Conservation (phyloP, 1,284 basidiomycete species). For the Sporisorium exsertum region DNA sequence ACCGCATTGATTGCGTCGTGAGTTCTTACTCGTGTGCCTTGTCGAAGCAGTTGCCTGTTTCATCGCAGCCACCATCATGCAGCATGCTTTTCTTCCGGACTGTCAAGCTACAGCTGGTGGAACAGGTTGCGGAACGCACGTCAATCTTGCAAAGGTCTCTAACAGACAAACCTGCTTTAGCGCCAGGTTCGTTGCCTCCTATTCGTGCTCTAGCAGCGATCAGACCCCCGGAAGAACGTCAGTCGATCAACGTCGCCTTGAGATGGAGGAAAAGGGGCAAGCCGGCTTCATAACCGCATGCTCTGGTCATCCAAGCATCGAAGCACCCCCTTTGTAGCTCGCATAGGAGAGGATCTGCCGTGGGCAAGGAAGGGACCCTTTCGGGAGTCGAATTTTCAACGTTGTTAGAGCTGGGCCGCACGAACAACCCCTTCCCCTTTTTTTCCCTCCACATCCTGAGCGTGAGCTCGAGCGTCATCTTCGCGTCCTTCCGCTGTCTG, state of each 20-base stretch:
- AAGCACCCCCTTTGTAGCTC: conserved; percentile 5
- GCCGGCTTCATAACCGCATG: background rate
- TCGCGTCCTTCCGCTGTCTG: background rate
- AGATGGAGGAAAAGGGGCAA: background rate
- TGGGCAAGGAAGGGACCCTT: conserved; percentile 7
- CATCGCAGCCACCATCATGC: background rate
- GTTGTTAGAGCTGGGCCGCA: background rate
- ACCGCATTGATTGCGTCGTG: background rate
- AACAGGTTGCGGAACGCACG: background rate
- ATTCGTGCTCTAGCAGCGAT: background rate
- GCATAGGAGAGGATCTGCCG: background rate
- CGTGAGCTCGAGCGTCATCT: background rate
- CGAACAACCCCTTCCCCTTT: background rate
- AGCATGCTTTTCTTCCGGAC: background rate
- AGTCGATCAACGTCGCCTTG: background rate
- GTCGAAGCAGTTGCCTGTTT: background rate
- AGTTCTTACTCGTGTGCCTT: conserved; percentile 12
- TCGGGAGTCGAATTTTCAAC: background rate
- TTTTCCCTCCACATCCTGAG: conserved; percentile 1
- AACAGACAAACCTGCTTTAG: background rate
- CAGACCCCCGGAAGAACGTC: background rate
- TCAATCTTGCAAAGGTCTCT: background rate
- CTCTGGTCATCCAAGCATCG: background rate
- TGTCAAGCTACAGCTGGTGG: background rate
- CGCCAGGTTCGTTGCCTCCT: background rate